These are phyloP conservation scores for Sextonia rubra DNA, from an alignment of 164 flowering plant species.

Conservation along the genomic window DNA sequence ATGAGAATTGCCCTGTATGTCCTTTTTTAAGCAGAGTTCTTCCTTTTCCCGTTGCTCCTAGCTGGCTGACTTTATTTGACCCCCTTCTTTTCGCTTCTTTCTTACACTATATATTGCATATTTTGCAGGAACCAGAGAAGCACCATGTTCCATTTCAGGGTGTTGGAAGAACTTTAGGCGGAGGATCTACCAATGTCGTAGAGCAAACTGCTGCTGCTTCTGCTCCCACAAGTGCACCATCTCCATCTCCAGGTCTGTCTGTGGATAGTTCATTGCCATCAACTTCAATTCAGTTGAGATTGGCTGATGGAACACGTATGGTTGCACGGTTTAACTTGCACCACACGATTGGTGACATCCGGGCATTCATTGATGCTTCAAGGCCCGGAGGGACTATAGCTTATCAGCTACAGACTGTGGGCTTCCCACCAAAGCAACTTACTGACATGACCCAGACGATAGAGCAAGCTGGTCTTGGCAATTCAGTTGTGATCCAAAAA, in stretches of 20 bases:
- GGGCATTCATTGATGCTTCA: constrained; percentile 71
- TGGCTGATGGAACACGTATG: constrained; percentile 88
- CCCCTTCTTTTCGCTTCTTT: neutral
- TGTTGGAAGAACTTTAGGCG: constrained; percentile 71
- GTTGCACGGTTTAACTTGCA: constrained; percentile 70
- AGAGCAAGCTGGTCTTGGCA: constrained; percentile 88
- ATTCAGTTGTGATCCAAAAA: constrained; percentile 87
- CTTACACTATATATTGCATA: neutral
- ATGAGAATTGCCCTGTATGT: constrained; percentile 52
- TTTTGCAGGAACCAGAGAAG: constrained; percentile 63
- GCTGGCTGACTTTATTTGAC: neutral
- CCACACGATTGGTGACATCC: constrained; percentile 71
- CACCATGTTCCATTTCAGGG: constrained; percentile 60
- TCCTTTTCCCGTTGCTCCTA: neutral
- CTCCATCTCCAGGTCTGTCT: constrained; percentile 49
- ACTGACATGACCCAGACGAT: constrained; percentile 64
- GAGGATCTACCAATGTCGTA: constrained; percentile 25
- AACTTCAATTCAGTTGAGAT: constrained; percentile 80
- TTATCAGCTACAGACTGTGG: constrained; percentile 72
- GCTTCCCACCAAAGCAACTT: constrained; percentile 89
- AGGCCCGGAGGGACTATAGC: constrained; percentile 55
- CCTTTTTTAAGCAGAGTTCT: neutral
- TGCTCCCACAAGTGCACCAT: constrained; percentile 35
- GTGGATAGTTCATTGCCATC: constrained; percentile 59
- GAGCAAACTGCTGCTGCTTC: constrained; percentile 22